Conservation (phyloP, 2,329 filamentous ascomycete genomes). For the Balansia obtecta region DNA sequence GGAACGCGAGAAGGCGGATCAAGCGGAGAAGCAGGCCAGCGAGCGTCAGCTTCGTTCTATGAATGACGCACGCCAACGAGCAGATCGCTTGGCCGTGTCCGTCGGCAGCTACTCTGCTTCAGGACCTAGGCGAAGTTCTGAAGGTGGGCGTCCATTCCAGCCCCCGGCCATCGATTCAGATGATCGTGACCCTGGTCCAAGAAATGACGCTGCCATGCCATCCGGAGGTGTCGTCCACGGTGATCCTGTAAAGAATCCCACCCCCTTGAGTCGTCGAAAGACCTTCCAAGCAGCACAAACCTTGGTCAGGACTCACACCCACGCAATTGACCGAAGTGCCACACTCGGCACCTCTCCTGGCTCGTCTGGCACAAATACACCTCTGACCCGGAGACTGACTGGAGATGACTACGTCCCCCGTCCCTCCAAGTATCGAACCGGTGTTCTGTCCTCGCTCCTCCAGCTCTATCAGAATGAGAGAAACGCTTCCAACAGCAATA, state of each 20-base stretch:
- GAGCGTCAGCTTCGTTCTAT: constrained; percentile 27
- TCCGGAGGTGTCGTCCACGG: constrained; percentile 1
- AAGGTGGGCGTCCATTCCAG: constrained; percentile 21
- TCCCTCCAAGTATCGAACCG: constrained; percentile 57
- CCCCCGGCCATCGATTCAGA: constrained; percentile 19
- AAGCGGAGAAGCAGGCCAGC: constrained; percentile 24
- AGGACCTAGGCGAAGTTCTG: constrained; percentile 24
- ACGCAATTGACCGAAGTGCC: constrained; percentile 16
- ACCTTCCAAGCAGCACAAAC: constrained; percentile 19
- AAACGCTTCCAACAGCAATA: constrained; percentile 19
- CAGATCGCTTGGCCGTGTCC: constrained; percentile 26
- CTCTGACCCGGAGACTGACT: constrained; percentile 35
- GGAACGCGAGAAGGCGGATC: constrained; percentile 27
- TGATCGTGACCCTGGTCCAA: constrained; percentile 10
- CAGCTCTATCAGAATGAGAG: constrained; percentile 50
- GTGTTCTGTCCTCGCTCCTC: constrained; percentile 60
- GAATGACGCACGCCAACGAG: constrained; percentile 26
- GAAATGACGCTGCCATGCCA: constrained; percentile 10
- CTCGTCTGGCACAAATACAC: constrained; percentile 25
- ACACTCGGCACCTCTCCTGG: constrained; percentile 17
- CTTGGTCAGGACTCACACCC: constrained; percentile 22
- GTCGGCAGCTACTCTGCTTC: constrained; percentile 26
- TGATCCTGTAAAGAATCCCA: constrained; percentile 11
- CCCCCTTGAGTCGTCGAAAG: constrained; percentile 14
- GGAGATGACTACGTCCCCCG: constrained; percentile 46